These are phyloP conservation scores for Ganoderma sinense DNA, from an alignment of 1,284 basidiomycete species.

Conservation along the genomic window DNA sequence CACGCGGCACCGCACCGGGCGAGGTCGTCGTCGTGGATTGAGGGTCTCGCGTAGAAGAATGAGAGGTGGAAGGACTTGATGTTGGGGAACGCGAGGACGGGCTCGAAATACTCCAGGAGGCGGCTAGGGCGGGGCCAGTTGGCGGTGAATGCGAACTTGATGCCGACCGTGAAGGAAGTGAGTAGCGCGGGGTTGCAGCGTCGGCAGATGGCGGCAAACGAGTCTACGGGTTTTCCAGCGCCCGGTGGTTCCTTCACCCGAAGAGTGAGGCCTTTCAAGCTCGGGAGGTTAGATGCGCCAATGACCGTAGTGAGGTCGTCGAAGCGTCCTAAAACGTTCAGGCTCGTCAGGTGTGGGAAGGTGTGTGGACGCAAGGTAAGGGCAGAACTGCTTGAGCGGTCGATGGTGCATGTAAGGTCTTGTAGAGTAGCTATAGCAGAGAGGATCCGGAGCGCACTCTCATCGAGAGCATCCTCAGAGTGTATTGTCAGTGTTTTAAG, in stretches of 20 bases:
- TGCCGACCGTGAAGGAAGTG: neutral
- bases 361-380: neutral
- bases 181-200: neutral
- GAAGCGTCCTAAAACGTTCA: neutral
- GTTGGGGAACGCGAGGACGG: neutral
- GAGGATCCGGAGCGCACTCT: neutral
- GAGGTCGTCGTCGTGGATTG: neutral
- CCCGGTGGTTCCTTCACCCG: neutral
- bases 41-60: neutral
- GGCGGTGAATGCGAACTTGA: neutral
- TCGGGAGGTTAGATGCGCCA: neutral
- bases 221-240: neutral
- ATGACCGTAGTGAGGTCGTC: neutral
- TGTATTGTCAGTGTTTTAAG: neutral
- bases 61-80: neutral
- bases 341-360: neutral
- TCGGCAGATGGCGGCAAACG: neutral
- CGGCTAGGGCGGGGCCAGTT: neutral
- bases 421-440: neutral
- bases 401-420: neutral
- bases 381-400: neutral
- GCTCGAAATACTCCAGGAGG: neutral
- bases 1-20: neutral
- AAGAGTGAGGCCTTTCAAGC: neutral
- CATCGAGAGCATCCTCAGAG: neutral